phyloP scores from a whole-genome alignment of 176 grass and related monocot species.

The Saccharum spontaneum region DNA sequence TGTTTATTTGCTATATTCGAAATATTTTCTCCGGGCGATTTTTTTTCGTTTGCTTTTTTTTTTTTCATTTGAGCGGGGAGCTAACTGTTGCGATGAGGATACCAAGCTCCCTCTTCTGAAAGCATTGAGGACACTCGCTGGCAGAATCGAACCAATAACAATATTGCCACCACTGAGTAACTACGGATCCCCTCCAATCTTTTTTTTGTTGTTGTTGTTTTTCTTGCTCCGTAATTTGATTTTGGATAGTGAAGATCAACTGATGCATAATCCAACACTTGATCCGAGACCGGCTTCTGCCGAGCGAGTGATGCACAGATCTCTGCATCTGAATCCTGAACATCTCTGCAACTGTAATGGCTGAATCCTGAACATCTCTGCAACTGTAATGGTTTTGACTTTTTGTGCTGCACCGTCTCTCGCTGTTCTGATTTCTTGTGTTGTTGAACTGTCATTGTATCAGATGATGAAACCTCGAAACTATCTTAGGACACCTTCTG shows the following conservation, averaged over 20 bases:
- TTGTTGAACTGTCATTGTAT: not conserved
- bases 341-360: constrained; percentile 45
- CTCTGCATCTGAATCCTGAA: constrained; percentile 67
- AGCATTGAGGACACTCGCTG: constrained; percentile 72
- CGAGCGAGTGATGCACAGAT: constrained; percentile 34
- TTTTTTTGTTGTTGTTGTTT: not conserved
- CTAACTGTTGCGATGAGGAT: constrained; percentile 71
- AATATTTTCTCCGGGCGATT: not conserved
- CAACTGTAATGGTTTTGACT: not conserved
- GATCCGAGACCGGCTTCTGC: constrained; percentile 44
- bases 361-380: constrained; percentile 38
- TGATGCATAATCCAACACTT: constrained; percentile 75
- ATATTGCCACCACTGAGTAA: constrained; percentile 72
- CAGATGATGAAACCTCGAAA: constrained; percentile 58
- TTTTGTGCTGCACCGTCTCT: too few relatives aligned
- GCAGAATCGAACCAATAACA: constrained; percentile 94
- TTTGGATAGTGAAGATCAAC: constrained; percentile 59
- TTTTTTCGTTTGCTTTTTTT: not conserved
- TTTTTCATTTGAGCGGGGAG: not conserved
- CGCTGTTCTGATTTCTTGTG: too few relatives aligned
- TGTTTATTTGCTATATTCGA: not conserved
- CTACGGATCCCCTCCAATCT: not conserved
- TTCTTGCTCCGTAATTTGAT: too few relatives aligned
- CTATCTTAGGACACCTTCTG: constrained; percentile 97
- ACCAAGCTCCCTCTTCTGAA: constrained; percentile 99